Conservation (phyloP, 2,329 filamentous ascomycete genomes). For the Alternaria burnsii region DNA sequence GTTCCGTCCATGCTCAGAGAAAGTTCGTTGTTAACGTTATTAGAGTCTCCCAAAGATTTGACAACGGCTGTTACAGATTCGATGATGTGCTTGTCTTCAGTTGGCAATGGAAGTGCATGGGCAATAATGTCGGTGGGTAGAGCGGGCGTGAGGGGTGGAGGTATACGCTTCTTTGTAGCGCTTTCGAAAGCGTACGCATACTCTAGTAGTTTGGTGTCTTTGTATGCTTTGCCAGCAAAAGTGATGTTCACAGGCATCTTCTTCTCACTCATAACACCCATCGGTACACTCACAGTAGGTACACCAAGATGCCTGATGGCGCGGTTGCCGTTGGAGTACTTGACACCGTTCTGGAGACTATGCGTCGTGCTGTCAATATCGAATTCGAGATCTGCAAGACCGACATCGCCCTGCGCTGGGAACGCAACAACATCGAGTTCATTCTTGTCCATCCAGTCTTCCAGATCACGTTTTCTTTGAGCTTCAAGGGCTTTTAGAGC, state of each 20-base stretch:
- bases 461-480: constrained; percentile 59
- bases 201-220: constrained; percentile 50
- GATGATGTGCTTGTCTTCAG: neutral
- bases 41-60: neutral
- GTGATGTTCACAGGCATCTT: constrained; percentile 64
- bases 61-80: neutral
- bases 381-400: constrained; percentile 58
- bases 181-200: constrained; percentile 37
- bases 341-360: constrained; percentile 61
- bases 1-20: constrained; percentile 4
- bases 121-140: constrained; percentile 25
- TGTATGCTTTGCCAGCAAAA: constrained; percentile 60
- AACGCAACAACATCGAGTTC: constrained; percentile 59
- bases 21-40: neutral
- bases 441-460: constrained; percentile 59
- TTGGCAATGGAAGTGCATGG: neutral
- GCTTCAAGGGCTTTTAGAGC: constrained; percentile 59
- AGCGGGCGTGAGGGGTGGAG: constrained; percentile 19
- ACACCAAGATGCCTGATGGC: constrained; percentile 64
- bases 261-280: constrained; percentile 59
- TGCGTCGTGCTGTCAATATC: constrained; percentile 39
- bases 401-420: constrained; percentile 62
- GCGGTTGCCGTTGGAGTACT: constrained; percentile 64
- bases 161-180: constrained; percentile 19
- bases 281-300: constrained; percentile 63